Base-by-base conservation (phyloP, 2,329 filamentous ascomycete species). In the Xylariaceae sp. region DNA sequence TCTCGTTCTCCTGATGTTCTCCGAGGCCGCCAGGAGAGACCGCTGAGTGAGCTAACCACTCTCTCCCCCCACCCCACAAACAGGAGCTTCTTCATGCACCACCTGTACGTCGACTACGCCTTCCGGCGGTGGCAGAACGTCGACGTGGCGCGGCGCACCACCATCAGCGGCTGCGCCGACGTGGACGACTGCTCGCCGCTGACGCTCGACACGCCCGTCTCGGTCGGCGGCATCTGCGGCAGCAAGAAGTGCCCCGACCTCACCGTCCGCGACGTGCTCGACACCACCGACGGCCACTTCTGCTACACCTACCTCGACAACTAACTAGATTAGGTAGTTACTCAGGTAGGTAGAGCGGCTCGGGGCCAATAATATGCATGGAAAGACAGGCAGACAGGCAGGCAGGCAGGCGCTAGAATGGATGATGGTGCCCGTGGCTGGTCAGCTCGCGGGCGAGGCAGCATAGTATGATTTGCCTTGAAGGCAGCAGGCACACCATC, bases 31-130 rank as follows among this genome's bases (percentile, higher is more conserved):
- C n/a, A n/a, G n/a, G n/a, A n/a, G n/a, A n/a, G n/a, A n/a, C n/a
- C n/a, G n/a, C n/a, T n/a, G n/a, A n/a, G n/a, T n/a, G n/a, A n/a
- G n/a, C n/a, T n/a, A n/a, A n/a, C n/a, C n/a, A n/a, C n/a, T n/a
- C n/a, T n/a, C n/a, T n/a, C n/a, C n/a, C n/a, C n/a, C n/a, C n/a
- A n/a, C n/a, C n/a, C n/a, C n/a, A n/a, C n/a, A n/a, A n/a, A n/a
- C n/a, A n/a, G n/a, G 35, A 23, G 40, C n/a, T 57, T 57, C 47
- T 56, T 54, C 49, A 50, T 57, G 51, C 54, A 56, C 48, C 54
- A 57, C 42, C 26, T 50, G 21, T 56, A 46, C 45, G 33, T 56
- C 9, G 52, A 55, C 43, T 50, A 52, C 37, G 40, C 38, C 13
- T 50, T 52, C 49, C 42, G 40, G 40, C 49, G 46, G 43, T 55